Percentiles rank a stretch among this genome's conserved stretches.
Evolutionary conservation across 2,329 filamentous ascomycete genomes (phyloP).

Genomic region (Coniochaeta hoffmannii): DNA sequence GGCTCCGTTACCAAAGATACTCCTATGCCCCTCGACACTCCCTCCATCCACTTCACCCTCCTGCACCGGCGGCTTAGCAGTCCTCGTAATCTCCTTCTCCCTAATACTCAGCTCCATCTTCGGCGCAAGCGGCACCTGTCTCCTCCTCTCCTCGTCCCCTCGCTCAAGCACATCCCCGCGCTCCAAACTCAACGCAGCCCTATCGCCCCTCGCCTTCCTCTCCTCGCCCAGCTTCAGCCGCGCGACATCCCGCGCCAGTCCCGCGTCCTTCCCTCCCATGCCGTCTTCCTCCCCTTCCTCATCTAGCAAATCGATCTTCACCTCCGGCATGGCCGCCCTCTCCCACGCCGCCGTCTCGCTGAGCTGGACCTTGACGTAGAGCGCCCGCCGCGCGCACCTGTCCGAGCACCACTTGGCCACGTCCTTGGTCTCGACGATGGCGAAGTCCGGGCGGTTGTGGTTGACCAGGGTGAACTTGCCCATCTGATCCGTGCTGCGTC

Average conservation of each 20-base stretch:
- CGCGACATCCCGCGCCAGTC: constrained; percentile 27
- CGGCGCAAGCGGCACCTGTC: neutral
- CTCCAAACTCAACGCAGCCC: constrained; percentile 41
- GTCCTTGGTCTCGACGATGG: constrained; percentile 63
- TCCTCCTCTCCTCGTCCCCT: constrained; percentile 7
- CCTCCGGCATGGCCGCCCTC: constrained; percentile 50
- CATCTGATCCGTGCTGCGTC: constrained; percentile 46
- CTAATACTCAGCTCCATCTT: constrained; percentile 38
- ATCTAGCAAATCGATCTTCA: constrained; percentile 56
- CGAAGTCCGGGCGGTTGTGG: constrained; percentile 44
- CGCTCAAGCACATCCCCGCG: constrained; percentile 27
- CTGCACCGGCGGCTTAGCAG: constrained; percentile 29
- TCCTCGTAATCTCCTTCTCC: constrained; percentile 39
- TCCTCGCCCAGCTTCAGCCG: constrained; percentile 37
- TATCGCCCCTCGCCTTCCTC: constrained; percentile 29
- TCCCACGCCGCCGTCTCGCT: constrained; percentile 82
- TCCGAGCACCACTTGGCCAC: constrained; percentile 83
- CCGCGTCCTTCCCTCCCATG: constrained; percentile 5
- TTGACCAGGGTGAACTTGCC: constrained; percentile 62
- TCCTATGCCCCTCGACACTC: constrained; percentile 43
- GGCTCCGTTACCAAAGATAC: constrained; percentile 5
- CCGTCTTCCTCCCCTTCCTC: constrained; percentile 38
- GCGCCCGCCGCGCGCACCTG: constrained; percentile 67
- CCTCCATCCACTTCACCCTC: constrained; percentile 31
- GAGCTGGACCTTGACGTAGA: constrained; percentile 86